Conservation (phyloP, 2,329 filamentous ascomycete species). For the Pyrenophora teres region DNA sequence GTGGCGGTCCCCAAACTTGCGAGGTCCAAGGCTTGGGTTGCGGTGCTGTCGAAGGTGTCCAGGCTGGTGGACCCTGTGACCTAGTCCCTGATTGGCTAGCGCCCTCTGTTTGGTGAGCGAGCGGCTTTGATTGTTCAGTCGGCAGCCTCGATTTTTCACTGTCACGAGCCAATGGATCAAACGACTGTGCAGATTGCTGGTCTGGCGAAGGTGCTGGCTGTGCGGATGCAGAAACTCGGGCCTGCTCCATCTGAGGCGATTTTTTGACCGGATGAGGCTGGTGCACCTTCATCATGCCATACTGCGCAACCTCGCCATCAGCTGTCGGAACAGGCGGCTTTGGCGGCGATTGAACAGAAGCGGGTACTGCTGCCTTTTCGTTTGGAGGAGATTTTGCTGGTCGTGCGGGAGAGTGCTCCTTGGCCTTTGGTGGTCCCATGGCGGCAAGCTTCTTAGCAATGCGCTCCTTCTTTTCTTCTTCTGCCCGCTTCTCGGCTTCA, state of each 20-base stretch:
- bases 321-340: slow-evolving; percentile 64
- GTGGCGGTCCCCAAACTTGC: slow-evolving; percentile 78
- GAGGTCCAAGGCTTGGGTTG: slow-evolving; percentile 39
- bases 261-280: slow-evolving; percentile 58
- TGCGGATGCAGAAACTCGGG: slow-evolving; percentile 25
- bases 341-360: slow-evolving; percentile 53
- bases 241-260: slow-evolving; percentile 21
- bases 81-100: slow-evolving; percentile 26
- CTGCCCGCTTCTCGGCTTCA: slow-evolving; percentile 69
- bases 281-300: slow-evolving; percentile 67
- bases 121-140: slow-evolving; percentile 21
- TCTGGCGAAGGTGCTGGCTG: slow-evolving; percentile 25
- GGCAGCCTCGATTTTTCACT: slow-evolving; percentile 21
- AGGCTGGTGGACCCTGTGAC: slow-evolving; percentile 31
- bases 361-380: slow-evolving; percentile 46
- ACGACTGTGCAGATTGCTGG: slow-evolving; percentile 23
- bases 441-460: slow-evolving; percentile 74
- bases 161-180: slow-evolving; percentile 29
- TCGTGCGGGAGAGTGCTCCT: slow-evolving; percentile 47
- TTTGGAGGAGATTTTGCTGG: slow-evolving; percentile 51
- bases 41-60: slow-evolving; percentile 32
- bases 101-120: slow-evolving; percentile 25
- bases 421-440: slow-evolving; percentile 60
- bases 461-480: slow-evolving; percentile 71
- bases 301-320: slow-evolving; percentile 62